These are phyloP conservation scores for Fonsecaea pugnacius DNA, from an alignment of 2,329 filamentous ascomycete species.

Conservation along the genomic window DNA sequence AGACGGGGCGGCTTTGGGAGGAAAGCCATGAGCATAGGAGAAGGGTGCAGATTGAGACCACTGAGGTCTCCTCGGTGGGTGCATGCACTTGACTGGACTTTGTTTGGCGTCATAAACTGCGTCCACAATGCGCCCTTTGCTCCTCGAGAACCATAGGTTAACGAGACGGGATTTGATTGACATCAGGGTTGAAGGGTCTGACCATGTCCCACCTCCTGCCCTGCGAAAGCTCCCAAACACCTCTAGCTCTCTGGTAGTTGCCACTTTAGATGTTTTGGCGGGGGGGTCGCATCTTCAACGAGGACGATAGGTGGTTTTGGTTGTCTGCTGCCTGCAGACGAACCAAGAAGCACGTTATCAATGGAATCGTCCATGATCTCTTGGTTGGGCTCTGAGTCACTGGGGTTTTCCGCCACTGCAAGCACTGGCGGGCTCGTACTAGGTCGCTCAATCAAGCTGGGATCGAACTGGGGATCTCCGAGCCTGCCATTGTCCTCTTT, in stretches of 20 bases:
- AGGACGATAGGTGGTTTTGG: slow-evolving; percentile 22
- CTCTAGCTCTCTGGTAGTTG: slow-evolving; percentile 30
- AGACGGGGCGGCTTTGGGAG: not conserved
- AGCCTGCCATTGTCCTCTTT: slow-evolving; percentile 18
- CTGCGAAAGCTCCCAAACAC: not conserved
- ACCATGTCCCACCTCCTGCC: not conserved
- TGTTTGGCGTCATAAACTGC: not conserved
- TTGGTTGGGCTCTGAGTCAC: slow-evolving; percentile 5
- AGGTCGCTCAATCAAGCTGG: slow-evolving; percentile 36
- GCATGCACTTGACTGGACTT: not conserved
- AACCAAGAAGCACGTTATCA: slow-evolving; percentile 20
- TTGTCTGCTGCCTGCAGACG: not conserved
- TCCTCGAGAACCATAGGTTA: not conserved
- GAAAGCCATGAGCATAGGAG: not conserved
- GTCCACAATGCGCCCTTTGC: not conserved
- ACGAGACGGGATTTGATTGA: not conserved
- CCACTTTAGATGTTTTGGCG: slow-evolving; percentile 36
- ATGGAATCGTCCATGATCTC: slow-evolving; percentile 24
- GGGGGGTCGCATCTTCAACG: slow-evolving; percentile 29
- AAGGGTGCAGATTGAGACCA: not conserved
- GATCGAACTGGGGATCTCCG: slow-evolving; percentile 36
- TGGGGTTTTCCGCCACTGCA: slow-evolving; percentile 19
- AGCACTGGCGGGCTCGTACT: slow-evolving; percentile 35
- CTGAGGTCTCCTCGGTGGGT: too few species aligned
- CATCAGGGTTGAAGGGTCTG: not conserved